Evolutionary conservation across 495 filamentous ascomycete species (phyloP), one percentile per base, ranked within the genome.

Genomic region (Eremomyces bilateralis): DNA sequence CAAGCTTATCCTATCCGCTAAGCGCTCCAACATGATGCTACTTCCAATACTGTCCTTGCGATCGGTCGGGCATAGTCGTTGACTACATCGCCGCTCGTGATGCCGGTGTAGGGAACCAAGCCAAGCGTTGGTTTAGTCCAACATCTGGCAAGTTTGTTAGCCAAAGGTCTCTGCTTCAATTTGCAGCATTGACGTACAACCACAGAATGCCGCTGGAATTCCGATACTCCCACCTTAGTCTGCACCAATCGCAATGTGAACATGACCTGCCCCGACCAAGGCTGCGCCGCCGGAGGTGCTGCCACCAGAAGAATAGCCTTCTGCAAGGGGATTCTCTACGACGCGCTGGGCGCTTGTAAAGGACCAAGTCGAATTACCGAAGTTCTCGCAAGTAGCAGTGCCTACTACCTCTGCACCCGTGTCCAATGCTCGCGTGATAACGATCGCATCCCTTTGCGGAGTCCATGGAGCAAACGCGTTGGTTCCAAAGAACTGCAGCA

Each of bases 211-310:
- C 1, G 54, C 50, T 22, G 67, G 69, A 2, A 73, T 59, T 10
- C 68, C 58, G 20, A 74, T 63, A 37, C 61, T 66, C 4, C 69
- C 69, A n/a, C 66, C 69, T 40, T 71, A 65, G 40, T 74, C 69
- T 4, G 60, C 61, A 13, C 68, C 69, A 35, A 72, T 64, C 1
- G 60, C 59, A 20, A 72, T 53, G 41, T 71, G 64, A 2, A 66
- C 62, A 15, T 58, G 48, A 11, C 60, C 54, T 1, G 45, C 44
- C 4, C 56, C 57, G 4, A 73, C 65, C 2, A 73, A 55, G 0
- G 62, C 62, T 1, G 54, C 66, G 4, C 58, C 62, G 12, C 70
- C 68, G 24, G 60, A 65, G 21, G 59, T 65, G 16, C 67, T 71
- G 15, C 70, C 70, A 4, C 69, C 68, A 3, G 60, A 53, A 1